Evolutionary conservation across 441 rosid species (phyloP), one percentile per base, ranked within the genome.

Genomic region (Syzygium malaccense): DNA sequence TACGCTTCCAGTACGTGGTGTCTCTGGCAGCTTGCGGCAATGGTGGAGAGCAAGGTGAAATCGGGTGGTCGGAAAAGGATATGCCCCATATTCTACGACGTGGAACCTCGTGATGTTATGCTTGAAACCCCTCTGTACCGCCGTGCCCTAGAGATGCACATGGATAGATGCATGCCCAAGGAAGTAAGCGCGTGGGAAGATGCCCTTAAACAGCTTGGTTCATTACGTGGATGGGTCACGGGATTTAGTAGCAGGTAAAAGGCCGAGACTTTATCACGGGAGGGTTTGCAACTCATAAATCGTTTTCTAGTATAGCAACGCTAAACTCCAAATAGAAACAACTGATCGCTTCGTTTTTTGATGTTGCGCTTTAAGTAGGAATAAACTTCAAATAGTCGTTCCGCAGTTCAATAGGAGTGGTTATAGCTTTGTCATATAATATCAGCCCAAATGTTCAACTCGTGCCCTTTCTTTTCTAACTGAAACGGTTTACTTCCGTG

Each of bases 161-260:
- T 0, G 0, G 0, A 5, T 7, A 83, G 20, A 3, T 0, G 2
- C 10, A 8, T 33, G 11, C 5, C 33, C 11, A 0, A 57, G 11
- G 54, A 37, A 3, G 10, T 3, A n/a, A 14, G 8, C 3, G 19
- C 1, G 11, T 53, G 88, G 85, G 55, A 0, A 53, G 2, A 68
- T 32, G 88, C 88, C 28, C 84, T 87, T 28, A 7, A 0, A n/a
- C 4, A 66, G 20, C 60, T 53, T 3, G 83, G 4, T 53, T 26
- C 26, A 28, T 41, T 28, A 0, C 10, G 2, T 17, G 88, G 88
- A n/a, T 26, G 37, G 55, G 37, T 32, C 3, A 1, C 0, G 25
- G 3, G 26, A 20, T 3, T 0, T 13, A 0, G 1, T 13, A 0
- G 1, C 26, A 30, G 88, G 88, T 87, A 68, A 66, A 62, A 60